These are phyloP conservation scores for Pseudozyma flocculosa DNA, from an alignment of 1,284 basidiomycete species.

Conservation along the genomic window DNA sequence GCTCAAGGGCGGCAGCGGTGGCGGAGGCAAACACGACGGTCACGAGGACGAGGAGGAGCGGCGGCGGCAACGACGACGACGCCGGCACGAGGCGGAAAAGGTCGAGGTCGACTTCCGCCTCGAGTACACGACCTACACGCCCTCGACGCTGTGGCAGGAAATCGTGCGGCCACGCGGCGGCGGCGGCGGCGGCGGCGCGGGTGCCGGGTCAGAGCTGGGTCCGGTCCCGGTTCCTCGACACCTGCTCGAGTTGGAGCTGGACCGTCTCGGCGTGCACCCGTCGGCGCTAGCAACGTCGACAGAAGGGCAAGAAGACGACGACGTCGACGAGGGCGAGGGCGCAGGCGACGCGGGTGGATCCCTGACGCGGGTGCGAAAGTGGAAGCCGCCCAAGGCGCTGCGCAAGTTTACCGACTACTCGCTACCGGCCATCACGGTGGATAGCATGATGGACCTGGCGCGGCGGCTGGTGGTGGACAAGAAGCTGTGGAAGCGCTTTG, in stretches of 20 bases:
- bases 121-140: conserved; percentile 52
- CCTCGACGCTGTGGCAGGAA: conserved; percentile 44
- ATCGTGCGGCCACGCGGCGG: conserved; percentile 7
- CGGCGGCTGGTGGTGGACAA: conserved; percentile 66
- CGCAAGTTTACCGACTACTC: conserved; percentile 70
- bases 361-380: conserved; percentile 1
- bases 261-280: conserved; percentile 58
- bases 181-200: background rate
- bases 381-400: conserved; percentile 41
- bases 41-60: background rate
- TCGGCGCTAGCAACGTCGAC: conserved; percentile 4
- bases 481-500: conserved; percentile 70
- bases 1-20: too few relatives aligned
- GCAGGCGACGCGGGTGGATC: background rate
- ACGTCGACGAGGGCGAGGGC: background rate
- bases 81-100: conserved; percentile 13
- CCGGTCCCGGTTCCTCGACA: conserved; percentile 64
- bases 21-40: background rate
- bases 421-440: conserved; percentile 75
- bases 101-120: conserved; percentile 36
- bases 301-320: background rate
- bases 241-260: conserved; percentile 67
- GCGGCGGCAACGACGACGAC: conserved; percentile 7
- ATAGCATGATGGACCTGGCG: conserved; percentile 73
- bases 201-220: background rate